Evolutionary conservation across 257 asterid genomes (phyloP), one percentile per base, ranked within the genome.

Genomic region (Forsythia viridissima): DNA sequence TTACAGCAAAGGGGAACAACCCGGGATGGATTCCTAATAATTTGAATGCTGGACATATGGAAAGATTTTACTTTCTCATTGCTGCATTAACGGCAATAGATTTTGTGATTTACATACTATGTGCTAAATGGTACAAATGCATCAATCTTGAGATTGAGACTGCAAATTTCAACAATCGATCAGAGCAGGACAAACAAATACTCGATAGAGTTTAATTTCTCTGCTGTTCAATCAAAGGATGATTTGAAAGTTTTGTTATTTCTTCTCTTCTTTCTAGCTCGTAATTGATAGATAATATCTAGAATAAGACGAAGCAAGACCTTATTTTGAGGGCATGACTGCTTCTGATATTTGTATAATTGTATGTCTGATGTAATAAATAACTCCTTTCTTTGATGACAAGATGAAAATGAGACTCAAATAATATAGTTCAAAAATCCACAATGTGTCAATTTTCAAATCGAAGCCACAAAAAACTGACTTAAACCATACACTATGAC

Each of bases 21-120:
- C 89, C 89, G 0, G 97, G 96, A 1, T 92, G 96, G 97, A 92
- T 92, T 4, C 96, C 97, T 3, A 81, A 83, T 52, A 79, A 92
- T 70, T 65, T 92, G 73, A 92, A 92, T 20, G 8, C 20, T 2
- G 97, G 97, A 0, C 92, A 84, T 5, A 82, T 92, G 84, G 94
- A 92, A 16, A 84, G 84, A 77, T 92, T 92, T 65, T 92, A 87
- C 77, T 92, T 89, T 52, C 83, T 92, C 51, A 81, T 92, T 44
- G 92, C 89, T 6, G 84, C 9, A 3, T 10, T 92, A 2, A 84
- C 92, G 0, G 91, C 87, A 0, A 52, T 89, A 2, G 93, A 92
- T 86, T 86, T 92, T 37, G 74, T 81, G 30, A 18, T 84, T 3
- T 92, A 88, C 44, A 74, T 92, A 46, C 2, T 39, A 3, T 91